phyloP scores from a whole-genome alignment of 306 rosid species.

The Gastrolobium bilobum region DNA sequence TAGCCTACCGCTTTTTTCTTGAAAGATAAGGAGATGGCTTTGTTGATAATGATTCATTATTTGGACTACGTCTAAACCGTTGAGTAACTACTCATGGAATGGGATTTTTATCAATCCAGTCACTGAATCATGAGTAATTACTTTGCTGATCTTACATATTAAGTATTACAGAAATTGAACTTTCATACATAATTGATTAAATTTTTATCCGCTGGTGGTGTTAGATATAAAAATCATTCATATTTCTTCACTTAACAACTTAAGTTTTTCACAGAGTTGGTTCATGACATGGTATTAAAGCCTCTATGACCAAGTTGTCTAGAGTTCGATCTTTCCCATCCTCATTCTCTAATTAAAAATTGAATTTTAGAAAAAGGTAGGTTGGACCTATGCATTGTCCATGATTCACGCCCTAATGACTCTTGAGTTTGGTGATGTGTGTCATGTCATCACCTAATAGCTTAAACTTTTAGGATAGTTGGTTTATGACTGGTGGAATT shows the following conservation, averaged over 20 bases:
- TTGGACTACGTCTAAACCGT: not conserved
- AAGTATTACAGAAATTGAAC: not conserved
- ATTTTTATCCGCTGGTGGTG: not conserved
- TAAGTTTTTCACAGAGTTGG: too few relatives aligned
- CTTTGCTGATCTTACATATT: not conserved
- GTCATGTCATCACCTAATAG: not conserved
- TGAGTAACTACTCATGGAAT: conserved; percentile 4
- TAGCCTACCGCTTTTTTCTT: not conserved
- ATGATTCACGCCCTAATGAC: not conserved
- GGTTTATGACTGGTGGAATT: not conserved
- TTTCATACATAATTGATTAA: not conserved
- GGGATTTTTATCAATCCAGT: not conserved
- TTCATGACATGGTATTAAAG: too few relatives aligned
- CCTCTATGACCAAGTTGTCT: not conserved
- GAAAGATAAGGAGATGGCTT: not conserved
- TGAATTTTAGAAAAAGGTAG: too few relatives aligned
- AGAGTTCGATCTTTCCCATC: not conserved
- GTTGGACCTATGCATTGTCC: not conserved
- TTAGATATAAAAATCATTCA: too few relatives aligned
- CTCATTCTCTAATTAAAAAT: not conserved
- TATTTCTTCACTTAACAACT: too few relatives aligned
- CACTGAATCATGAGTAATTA: not conserved
- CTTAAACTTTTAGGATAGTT: not conserved
- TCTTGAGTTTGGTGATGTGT: not conserved
- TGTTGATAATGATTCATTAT: not conserved